Base-by-base conservation (phyloP, 208 protist species). In the Wallacemonas collosoma region DNA sequence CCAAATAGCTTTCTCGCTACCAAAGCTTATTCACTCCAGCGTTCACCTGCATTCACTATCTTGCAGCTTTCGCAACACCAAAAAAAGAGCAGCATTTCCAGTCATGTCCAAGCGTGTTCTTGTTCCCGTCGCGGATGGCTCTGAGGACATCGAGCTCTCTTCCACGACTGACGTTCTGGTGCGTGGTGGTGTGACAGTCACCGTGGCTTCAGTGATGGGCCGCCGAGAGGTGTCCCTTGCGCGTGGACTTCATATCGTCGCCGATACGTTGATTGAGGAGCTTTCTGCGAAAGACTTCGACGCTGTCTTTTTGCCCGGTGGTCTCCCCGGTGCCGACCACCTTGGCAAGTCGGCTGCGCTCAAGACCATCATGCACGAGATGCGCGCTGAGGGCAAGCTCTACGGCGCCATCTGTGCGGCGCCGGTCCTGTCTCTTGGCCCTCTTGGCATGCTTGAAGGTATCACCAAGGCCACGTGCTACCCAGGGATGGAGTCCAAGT, bases 101-200 rank as follows among this genome's bases (percentile, higher is more conserved):
- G 60, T 43, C 12, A 81, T 84, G 76, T 72, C 62, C 54, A 90
- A 88, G 78, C 80, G 79, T 57, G 90, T 93, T 72, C 86, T 97
- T 51, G 90, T 97, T 73, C 88, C 86, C 53, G 85, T 86, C 7
- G 89, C 92, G 26, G 87, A 94, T 76, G 85, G 88, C 68, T 83
- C 86, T 17, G 92, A 97, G 75, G 92, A 97, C 61, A 97, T 97
- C 83, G 92, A 97, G 78, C 69, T 95, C 7, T 85, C 85, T 38
- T 91, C 85, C 80, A 86, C 93, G 47, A 92, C 85, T n/a, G 87
- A 97, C 67, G 82, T 97, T 67, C 81, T 97, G 14, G 72, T 72
- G 15, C 89, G 92, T 41, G 88, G 75, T 11, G 87, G 74, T 0
- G 72, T 97, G 69, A 81, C 90, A 14, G 84, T 94, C 9, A 94